Percentiles rank a stretch among this genome's conserved stretches.
phyloP scores from a whole-genome alignment of 1,284 basidiomycete genomes.

The Golubevia sp. region DNA sequence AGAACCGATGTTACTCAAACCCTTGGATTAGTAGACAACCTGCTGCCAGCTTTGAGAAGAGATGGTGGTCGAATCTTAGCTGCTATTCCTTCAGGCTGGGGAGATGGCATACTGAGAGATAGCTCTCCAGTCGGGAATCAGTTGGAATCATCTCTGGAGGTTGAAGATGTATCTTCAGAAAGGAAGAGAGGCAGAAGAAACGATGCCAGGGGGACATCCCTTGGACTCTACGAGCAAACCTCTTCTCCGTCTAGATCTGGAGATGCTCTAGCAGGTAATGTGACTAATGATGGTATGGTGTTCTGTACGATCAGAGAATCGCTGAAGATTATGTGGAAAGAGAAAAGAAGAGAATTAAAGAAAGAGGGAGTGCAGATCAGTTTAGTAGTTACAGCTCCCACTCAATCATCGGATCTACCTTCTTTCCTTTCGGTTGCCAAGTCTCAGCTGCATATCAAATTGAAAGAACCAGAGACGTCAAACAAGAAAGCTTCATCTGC shows the following conservation, averaged over 20 bases:
- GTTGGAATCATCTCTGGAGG: too few species aligned
- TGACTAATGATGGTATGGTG: neutral
- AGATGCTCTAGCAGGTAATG: neutral
- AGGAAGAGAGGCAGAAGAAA: neutral
- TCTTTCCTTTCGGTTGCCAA: too few species aligned
- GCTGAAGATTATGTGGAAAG: neutral
- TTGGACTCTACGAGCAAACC: neutral
- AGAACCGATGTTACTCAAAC: conserved; percentile 28
- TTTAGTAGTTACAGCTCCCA: neutral
- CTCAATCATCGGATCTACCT: neutral
- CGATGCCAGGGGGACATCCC: neutral
- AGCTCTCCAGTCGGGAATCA: too few species aligned
- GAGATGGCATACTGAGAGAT: neutral
- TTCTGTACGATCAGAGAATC: neutral
- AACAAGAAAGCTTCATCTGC: too few species aligned
- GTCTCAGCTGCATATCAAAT: too few species aligned
- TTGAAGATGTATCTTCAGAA: too few species aligned
- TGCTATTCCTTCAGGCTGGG: conserved; percentile 20
- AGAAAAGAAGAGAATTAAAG: neutral
- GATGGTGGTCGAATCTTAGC: conserved; percentile 28
- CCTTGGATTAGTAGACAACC: conserved; percentile 24
- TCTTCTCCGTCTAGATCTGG: neutral
- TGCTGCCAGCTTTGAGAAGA: conserved; percentile 28
- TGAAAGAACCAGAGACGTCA: too few species aligned
- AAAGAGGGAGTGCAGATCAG: neutral